Conservation (phyloP, 768 basidiomycete species). For the Amanita muscaria region DNA sequence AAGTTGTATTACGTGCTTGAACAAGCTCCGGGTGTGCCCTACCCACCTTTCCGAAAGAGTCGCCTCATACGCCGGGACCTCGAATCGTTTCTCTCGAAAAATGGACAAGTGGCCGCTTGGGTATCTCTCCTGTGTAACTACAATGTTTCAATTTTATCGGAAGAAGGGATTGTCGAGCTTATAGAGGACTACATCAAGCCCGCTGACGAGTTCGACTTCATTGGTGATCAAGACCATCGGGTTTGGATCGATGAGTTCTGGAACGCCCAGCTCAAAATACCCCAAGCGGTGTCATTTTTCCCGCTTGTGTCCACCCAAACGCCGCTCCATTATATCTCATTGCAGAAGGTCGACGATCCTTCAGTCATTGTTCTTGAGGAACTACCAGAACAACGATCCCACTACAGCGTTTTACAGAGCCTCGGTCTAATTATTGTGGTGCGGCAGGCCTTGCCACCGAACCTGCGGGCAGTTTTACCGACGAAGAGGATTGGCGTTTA, state of each 20-base stretch:
- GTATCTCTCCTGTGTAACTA: too few species aligned
- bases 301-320: neutral
- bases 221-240: neutral
- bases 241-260: neutral
- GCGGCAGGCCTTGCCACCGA: slow-evolving; percentile 12
- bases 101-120: too few species aligned
- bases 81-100: too few species aligned
- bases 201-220: neutral
- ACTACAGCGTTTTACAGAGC: slow-evolving; percentile 13
- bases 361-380: slow-evolving; percentile 18
- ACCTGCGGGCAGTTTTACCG: slow-evolving; percentile 15
- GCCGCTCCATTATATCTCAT: slow-evolving; percentile 13
- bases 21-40: slow-evolving; percentile 10
- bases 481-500: slow-evolving; percentile 10
- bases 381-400: slow-evolving; percentile 7
- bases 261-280: neutral
- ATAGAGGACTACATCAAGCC: slow-evolving; percentile 11
- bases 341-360: slow-evolving; percentile 19
- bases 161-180: slow-evolving; percentile 11
- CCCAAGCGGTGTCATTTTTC: neutral
- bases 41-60: slow-evolving; percentile 16
- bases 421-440: slow-evolving; percentile 20
- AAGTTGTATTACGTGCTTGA: slow-evolving; percentile 20
- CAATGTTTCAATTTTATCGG: slow-evolving; percentile 19
- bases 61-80: slow-evolving; percentile 23